Conservation (phyloP, 139 green algal genomes). For the Desmodesmus armatus region DNA sequence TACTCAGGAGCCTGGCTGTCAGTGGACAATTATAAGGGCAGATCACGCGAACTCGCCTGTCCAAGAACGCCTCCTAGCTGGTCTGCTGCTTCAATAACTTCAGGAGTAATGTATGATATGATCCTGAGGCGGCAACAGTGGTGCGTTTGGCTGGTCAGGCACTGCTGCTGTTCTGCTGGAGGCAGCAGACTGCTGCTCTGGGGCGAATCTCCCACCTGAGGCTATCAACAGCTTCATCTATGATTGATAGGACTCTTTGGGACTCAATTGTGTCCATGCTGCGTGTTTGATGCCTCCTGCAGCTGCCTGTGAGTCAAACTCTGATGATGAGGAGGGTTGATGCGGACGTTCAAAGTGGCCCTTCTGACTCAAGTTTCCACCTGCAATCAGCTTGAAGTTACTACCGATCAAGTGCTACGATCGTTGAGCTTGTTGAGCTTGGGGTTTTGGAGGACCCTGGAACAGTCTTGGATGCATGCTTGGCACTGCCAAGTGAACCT, state of each 20-base stretch:
- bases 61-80: conserved; percentile 39
- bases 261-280: conserved; percentile 47
- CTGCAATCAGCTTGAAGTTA: not conserved
- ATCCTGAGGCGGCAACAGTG: conserved; percentile 8
- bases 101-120: conserved; percentile 37
- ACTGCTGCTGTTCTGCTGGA: not conserved
- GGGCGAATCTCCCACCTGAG: conserved; percentile 31
- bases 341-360: no score
- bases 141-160: not conserved
- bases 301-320: not conserved
- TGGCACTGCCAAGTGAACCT: no score
- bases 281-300: not conserved
- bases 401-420: not conserved
- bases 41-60: not conserved
- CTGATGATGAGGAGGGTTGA: not conserved
- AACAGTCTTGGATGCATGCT: no score
- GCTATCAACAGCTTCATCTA: conserved; percentile 42
- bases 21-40: not conserved
- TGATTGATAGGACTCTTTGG: conserved; percentile 35
- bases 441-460: no score
- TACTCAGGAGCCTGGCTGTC: not conserved
- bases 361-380: not conserved
- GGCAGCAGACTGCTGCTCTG: not conserved
- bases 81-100: conserved; percentile 35
- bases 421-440: not conserved